These are phyloP conservation scores for Sporothrix globosa DNA, from an alignment of 2,329 filamentous ascomycete species.

Conservation along the genomic window DNA sequence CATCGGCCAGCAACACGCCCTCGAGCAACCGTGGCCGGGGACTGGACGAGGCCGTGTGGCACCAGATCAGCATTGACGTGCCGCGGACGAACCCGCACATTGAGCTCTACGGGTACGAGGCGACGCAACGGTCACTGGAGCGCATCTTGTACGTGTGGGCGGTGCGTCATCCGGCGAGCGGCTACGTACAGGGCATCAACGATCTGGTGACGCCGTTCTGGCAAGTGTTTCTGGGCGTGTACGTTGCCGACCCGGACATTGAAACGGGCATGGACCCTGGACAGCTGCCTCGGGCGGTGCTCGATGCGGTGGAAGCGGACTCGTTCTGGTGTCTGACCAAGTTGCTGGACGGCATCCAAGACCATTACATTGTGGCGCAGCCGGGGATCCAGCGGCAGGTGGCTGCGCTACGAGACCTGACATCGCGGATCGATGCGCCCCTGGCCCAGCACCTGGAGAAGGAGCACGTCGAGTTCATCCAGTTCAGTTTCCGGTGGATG, in stretches of 20 bases:
- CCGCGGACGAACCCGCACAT: constrained; percentile 95
- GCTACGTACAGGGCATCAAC: constrained; percentile 98
- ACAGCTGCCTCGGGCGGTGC: constrained; percentile 83
- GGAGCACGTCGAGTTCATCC: constrained; percentile 96
- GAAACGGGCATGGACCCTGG: constrained; percentile 96
- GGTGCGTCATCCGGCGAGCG: constrained; percentile 93
- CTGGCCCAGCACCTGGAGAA: constrained; percentile 86
- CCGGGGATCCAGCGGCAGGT: constrained; percentile 96
- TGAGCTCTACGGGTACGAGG: constrained; percentile 92
- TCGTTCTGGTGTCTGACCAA: constrained; percentile 99
- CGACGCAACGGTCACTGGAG: constrained; percentile 90
- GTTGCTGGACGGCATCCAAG: constrained; percentile 96
- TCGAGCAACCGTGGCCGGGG: constrained; percentile 42
- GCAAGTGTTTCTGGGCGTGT: constrained; percentile 93
- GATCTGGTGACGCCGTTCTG: constrained; percentile 97
- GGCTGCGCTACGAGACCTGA: constrained; percentile 82
- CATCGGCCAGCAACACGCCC: not conserved
- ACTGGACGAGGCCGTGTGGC: constrained; percentile 96
- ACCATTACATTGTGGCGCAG: constrained; percentile 98
- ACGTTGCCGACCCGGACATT: constrained; percentile 91
- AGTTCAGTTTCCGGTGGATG: constrained; percentile 99
- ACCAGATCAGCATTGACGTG: constrained; percentile 98
- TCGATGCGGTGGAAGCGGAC: constrained; percentile 96
- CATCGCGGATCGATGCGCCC: constrained; percentile 80
- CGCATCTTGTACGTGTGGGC: constrained; percentile 97